phyloP scores from a whole-genome alignment of 192 early-diverging fungal genomes.

The Coemansia biformis region DNA sequence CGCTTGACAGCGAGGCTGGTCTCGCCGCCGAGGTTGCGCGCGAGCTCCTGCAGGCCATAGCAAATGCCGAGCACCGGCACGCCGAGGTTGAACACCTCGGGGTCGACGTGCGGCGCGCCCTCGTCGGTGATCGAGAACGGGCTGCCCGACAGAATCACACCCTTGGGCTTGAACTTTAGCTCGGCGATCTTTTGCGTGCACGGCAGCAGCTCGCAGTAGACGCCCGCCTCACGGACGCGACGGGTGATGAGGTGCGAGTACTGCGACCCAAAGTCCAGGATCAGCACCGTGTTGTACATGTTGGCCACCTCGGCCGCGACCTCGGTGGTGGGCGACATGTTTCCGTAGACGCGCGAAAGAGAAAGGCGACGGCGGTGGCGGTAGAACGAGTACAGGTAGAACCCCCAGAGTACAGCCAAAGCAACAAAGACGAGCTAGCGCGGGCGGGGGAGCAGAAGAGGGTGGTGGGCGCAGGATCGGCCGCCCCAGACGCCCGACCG shows the following conservation, averaged over 20 bases:
- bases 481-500: no score
- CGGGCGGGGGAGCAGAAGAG: no score
- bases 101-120: slow-evolving; percentile 91
- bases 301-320: slow-evolving; percentile 60
- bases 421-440: no score
- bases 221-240: slow-evolving; percentile 90
- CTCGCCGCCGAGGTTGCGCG: slow-evolving; percentile 82
- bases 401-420: no score
- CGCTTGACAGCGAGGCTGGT: slow-evolving; percentile 68
- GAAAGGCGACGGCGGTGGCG: no score
- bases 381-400: no score
- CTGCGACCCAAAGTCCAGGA: slow-evolving; percentile 99
- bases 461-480: no score
- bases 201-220: slow-evolving; percentile 97
- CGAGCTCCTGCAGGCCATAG: slow-evolving; percentile 98
- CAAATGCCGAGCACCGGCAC: slow-evolving; percentile 97
- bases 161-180: slow-evolving; percentile 92
- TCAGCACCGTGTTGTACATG: slow-evolving; percentile 93
- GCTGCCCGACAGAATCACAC: slow-evolving; percentile 91
- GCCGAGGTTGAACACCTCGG: slow-evolving; percentile 79
- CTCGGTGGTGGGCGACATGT: slow-evolving; percentile 12
- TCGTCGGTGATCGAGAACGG: slow-evolving; percentile 96
- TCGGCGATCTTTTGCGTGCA: slow-evolving; percentile 95
- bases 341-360: no score
- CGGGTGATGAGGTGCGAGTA: slow-evolving; percentile 97